Evolutionary conservation across 1,284 basidiomycete genomes (phyloP).

Genomic region (Neonothopanus nambi): DNA sequence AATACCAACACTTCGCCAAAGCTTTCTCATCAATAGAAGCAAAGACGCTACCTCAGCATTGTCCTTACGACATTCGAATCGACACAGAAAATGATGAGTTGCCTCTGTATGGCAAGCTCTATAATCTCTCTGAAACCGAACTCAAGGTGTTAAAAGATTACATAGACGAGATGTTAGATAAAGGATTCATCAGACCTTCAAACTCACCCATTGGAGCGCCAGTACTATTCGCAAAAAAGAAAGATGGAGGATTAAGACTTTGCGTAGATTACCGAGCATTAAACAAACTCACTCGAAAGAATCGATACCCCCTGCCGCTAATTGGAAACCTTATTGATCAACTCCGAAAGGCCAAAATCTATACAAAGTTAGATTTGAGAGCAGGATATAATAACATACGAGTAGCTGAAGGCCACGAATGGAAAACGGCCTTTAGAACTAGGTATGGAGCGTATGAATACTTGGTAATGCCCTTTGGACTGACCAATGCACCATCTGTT

Average conservation of each 20-base stretch:
- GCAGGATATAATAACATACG: slow-evolving; percentile 6
- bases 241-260: slow-evolving; percentile 1
- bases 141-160: slow-evolving; percentile 5
- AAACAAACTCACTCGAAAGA: slow-evolving; percentile 3
- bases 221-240: slow-evolving; percentile 9
- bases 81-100: slow-evolving; percentile 1
- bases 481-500: no score
- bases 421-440: no score
- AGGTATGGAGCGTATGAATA: no score
- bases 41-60: no score
- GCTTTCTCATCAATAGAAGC: no score
- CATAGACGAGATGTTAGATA: no score
- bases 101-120: background rate
- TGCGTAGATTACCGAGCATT: slow-evolving; percentile 2
- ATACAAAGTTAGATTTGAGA: slow-evolving; percentile 6
- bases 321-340: slow-evolving; percentile 4
- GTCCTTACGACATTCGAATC: no score
- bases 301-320: slow-evolving; percentile 2
- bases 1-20: no score
- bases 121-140: slow-evolving; percentile 5
- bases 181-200: slow-evolving; percentile 3
- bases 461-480: no score
- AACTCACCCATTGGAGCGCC: background rate
- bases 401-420: no score
- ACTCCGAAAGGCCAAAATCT: background rate